Conservation (phyloP, 2,329 filamentous ascomycete species). For the Colletotrichum brevisporum region DNA sequence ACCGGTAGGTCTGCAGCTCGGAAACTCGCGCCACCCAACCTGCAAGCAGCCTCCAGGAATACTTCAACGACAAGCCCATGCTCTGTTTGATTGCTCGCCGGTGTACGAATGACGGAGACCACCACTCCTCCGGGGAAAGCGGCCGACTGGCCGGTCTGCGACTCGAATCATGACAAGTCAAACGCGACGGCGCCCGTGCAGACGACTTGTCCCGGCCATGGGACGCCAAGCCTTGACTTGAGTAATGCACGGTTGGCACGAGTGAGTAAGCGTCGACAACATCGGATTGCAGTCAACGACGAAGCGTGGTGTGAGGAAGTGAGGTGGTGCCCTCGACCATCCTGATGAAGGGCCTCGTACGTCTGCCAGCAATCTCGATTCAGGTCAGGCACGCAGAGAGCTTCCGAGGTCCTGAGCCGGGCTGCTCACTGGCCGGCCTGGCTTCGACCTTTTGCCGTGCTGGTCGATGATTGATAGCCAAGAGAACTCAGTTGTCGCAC, state of each 20-base stretch:
- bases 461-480: no score
- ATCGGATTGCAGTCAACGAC: neutral
- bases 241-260: constrained; percentile 6
- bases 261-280: neutral
- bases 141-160: constrained; percentile 7
- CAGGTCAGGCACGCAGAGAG: no score
- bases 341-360: no score
- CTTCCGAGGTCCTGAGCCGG: no score
- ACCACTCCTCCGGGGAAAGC: no score
- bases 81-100: constrained; percentile 8
- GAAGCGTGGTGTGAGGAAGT: no score
- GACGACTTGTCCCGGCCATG: neutral
- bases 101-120: no score
- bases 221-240: constrained; percentile 8
- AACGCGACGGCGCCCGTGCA: neutral
- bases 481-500: no score
- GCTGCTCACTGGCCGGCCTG: no score
- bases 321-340: no score
- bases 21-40: neutral
- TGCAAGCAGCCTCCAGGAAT: constrained; percentile 8
- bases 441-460: no score
- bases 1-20: constrained; percentile 3
- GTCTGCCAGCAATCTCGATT: no score
- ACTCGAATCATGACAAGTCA: constrained; percentile 10
- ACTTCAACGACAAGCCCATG: constrained; percentile 11